phyloP scores from a whole-genome alignment of 768 basidiomycete species.

The Dioszegia crocea region DNA sequence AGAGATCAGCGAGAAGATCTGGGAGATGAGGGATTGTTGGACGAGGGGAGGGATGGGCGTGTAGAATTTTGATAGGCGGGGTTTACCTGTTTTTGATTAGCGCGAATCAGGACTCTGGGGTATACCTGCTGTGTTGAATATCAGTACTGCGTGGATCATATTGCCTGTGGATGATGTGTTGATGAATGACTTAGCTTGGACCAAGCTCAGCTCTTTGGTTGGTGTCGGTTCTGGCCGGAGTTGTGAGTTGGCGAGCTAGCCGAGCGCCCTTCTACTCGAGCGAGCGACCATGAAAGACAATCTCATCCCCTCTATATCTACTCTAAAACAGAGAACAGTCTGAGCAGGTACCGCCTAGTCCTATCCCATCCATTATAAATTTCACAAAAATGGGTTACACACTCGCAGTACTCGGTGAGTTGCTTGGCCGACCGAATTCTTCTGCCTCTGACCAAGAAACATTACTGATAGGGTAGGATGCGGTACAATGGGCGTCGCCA shows the following conservation, averaged over 20 bases:
- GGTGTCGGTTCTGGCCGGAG: too few species aligned
- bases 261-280: neutral
- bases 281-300: neutral
- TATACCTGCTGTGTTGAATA: conserved; percentile 91
- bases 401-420: conserved; percentile 73
- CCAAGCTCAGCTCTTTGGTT: neutral
- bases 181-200: neutral
- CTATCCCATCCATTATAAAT: too few species aligned
- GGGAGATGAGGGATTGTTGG: conserved; percentile 60
- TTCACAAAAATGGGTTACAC: conserved; percentile 99
- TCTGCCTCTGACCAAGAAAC: conserved; percentile 12
- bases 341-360: neutral
- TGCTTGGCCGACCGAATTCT: neutral
- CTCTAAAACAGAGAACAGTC: neutral
- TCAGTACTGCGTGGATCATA: conserved; percentile 51
- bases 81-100: conserved; percentile 35
- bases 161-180: neutral
- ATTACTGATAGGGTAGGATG: conserved; percentile 62
- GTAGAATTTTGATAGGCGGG: conserved; percentile 51
- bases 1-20: conserved; percentile 84
- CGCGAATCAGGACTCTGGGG: conserved; percentile 42
- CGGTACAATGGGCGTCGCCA: conserved; percentile 96
- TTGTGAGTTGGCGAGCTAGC: neutral
- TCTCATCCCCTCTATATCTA: neutral
- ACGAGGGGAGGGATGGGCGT: conserved; percentile 41